Percentiles rank a stretch among this genome's conserved stretches.
Conservation (phyloP, 345 rosid genomes). For the Noccaea bulbosa region DNA sequence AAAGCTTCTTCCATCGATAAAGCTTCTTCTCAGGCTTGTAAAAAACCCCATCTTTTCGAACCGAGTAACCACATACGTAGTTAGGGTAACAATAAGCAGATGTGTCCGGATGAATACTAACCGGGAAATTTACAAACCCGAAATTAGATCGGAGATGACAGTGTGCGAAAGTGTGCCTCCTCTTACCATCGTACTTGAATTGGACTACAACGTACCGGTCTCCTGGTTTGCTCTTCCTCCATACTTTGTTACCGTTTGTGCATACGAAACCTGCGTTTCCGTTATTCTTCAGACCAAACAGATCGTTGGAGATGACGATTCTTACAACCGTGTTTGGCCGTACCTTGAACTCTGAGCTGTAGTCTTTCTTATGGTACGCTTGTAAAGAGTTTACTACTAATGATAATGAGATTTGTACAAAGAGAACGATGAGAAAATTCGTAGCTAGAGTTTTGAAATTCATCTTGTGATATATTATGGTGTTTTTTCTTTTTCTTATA, state of each 20-base stretch:
- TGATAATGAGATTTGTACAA: constrained; percentile 34
- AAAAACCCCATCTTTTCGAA: constrained; percentile 35
- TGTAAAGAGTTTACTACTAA: constrained; percentile 31
- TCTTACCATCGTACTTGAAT: constrained; percentile 38
- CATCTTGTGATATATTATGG: constrained; percentile 2
- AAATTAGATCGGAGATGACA: constrained; percentile 41
- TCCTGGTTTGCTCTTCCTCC: constrained; percentile 40
- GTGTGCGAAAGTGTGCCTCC: constrained; percentile 26
- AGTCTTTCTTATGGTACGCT: constrained; percentile 2
- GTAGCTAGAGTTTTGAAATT: constrained; percentile 7
- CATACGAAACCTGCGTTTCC: constrained; percentile 45
- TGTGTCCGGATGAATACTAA: constrained; percentile 32
- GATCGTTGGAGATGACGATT: constrained; percentile 35
- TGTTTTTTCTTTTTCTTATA: background rate
- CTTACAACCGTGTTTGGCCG: constrained; percentile 24
- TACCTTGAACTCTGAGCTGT: constrained; percentile 17
- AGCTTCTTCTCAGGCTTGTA: constrained; percentile 33
- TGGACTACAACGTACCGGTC: constrained; percentile 23
- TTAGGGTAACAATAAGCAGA: constrained; percentile 35
- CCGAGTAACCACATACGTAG: constrained; percentile 34
- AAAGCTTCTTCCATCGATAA: constrained; percentile 25
- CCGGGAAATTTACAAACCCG: constrained; percentile 35
- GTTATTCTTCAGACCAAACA: constrained; percentile 22
- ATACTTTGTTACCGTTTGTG: constrained; percentile 18
- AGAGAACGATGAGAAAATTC: constrained; percentile 21